Evolutionary conservation across 2,329 filamentous ascomycete genomes (phyloP).

Genomic region (Aureobasidium sp.): DNA sequence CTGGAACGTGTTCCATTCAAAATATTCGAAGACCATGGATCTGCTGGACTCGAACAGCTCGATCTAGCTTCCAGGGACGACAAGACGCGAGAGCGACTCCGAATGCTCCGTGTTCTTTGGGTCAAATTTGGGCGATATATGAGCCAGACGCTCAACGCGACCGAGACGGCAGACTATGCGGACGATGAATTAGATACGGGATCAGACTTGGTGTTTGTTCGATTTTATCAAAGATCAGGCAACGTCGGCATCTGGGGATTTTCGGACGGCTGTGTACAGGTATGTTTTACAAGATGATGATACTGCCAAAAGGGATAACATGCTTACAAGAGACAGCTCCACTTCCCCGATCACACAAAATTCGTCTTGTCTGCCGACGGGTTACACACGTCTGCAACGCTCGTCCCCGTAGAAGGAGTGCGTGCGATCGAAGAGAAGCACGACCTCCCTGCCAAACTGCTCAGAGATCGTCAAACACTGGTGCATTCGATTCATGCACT

Average conservation of each 20-base stretch:
- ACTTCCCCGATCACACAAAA: constrained; percentile 85
- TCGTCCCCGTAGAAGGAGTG: constrained; percentile 64
- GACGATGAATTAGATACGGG: constrained; percentile 8
- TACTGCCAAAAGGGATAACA: background rate
- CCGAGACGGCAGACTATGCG: constrained; percentile 41
- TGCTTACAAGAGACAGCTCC: constrained; percentile 51
- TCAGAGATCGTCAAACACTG: constrained; percentile 63
- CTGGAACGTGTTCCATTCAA: constrained; percentile 47
- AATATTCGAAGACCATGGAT: constrained; percentile 66
- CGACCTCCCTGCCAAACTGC: constrained; percentile 55
- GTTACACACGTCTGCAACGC: constrained; percentile 71
- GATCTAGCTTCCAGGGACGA: constrained; percentile 13
- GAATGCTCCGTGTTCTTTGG: constrained; percentile 52
- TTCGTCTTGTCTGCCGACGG: constrained; percentile 69
- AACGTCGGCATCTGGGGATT: constrained; percentile 79
- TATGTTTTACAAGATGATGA: constrained; percentile 31
- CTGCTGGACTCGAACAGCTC: constrained; percentile 48
- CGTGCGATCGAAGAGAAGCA: constrained; percentile 57
- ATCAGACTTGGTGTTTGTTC: constrained; percentile 47
- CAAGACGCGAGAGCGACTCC: constrained; percentile 47
- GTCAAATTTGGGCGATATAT: constrained; percentile 69
- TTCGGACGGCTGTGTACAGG: constrained; percentile 70
- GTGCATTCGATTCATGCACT: constrained; percentile 67
- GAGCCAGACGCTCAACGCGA: constrained; percentile 38
- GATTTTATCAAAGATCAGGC: constrained; percentile 74